Base-by-base conservation (phyloP, 176 grass and related monocot genomes). In the Bolboschoenus planiculmis region DNA sequence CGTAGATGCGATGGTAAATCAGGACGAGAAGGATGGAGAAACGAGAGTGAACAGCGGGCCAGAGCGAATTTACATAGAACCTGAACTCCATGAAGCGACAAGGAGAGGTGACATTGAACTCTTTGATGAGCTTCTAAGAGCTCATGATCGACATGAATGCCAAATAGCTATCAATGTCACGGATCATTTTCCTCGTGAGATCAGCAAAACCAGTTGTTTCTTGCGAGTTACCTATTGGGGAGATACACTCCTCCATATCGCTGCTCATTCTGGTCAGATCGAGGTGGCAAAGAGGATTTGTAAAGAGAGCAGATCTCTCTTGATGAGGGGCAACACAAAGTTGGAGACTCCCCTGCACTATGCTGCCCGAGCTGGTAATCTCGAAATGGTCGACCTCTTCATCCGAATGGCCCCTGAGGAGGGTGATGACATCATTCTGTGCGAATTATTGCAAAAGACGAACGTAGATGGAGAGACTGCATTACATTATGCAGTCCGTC, bases 341-440 rank as follows among this genome's bases (percentile, higher is more conserved):
- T 71, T 56, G 20, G 90, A 92, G 47, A 89, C 90, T 26, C 85
- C 90, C 78, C 30, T 90, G 81, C 88, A 90, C 78, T 87, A 76
- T 34, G 85, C 81, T 4, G 84, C 84, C 1, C 65, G 18, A 65
- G 47, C 55, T 4, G 90, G 90, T n/a, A 70, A 83, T 14, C 0
- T 6, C 3, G 46, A 21, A 0, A 78, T 84, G 1, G 79, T 29
- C 3, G 4, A 35, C 3, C 0, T 53, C 44, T 81, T 92, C 64
- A 15, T 90, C 5, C 0, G 1, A 8, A 4, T 0, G 4, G 60
- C 60, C 13, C 26, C 10, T 29, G 65, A 55, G 55, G 33, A 3
- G 0, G 30, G 13, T 4, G 10, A 4, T 23, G 15, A 5, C 3
- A 47, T 21, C 2, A 44, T 3, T 0, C n/a, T 26, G 7, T 10